These are phyloP conservation scores for Jackrogersella multiformis DNA, from an alignment of 495 filamentous ascomycete genomes.

Conservation along the genomic window DNA sequence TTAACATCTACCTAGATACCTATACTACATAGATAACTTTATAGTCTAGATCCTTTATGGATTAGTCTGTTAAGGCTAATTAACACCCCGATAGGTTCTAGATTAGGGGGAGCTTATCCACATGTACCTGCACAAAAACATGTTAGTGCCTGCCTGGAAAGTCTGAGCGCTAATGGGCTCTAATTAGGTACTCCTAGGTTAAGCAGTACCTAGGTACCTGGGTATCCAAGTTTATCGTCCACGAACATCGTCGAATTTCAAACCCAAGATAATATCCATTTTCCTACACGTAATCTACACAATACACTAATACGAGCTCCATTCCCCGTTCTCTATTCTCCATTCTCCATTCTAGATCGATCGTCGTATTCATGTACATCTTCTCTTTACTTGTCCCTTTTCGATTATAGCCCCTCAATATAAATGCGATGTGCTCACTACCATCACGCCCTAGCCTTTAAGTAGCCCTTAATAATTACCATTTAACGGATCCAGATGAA, in stretches of 20 bases:
- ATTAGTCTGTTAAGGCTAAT: conserved; percentile 8
- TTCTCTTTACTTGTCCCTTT: conserved; percentile 3
- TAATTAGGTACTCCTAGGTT: too few species aligned
- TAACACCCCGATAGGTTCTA: not conserved
- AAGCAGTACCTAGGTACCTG: too few species aligned
- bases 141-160: too few species aligned
- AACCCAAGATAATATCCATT: conserved; percentile 10
- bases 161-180: too few species aligned
- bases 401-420: conserved; percentile 15
- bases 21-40: not conserved
- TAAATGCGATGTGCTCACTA: conserved; percentile 37
- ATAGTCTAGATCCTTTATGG: not conserved
- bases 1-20: not conserved
- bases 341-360: not conserved
- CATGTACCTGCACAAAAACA: too few species aligned
- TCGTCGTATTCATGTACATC: not conserved
- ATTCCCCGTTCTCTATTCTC: too few species aligned
- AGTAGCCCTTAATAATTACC: conserved; percentile 24
- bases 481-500: conserved; percentile 35
- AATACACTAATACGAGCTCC: not conserved
- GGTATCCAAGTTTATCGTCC: not conserved
- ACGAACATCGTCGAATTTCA: conserved; percentile 6
- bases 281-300: not conserved
- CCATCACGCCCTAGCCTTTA: conserved; percentile 14
- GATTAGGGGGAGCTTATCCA: not conserved